phyloP scores from a whole-genome alignment of 148 eudicot species.

The Chenopodium formosanum region DNA sequence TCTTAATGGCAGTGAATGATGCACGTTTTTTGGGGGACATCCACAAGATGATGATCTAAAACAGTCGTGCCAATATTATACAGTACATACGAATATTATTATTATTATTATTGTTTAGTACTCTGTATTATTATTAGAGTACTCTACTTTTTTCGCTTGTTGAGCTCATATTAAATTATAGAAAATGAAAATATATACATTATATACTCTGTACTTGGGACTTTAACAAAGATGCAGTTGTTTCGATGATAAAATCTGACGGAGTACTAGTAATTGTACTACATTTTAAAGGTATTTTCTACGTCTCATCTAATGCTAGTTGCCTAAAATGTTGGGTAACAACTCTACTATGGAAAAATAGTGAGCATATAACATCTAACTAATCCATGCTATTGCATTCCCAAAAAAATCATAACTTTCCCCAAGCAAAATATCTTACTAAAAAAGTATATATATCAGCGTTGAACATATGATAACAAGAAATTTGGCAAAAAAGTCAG shows the following conservation, averaged over 20 bases:
- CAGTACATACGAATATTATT: neutral
- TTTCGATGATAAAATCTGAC: too few relatives aligned
- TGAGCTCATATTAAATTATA: too few relatives aligned
- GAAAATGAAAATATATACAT: too few relatives aligned
- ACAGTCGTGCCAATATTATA: neutral
- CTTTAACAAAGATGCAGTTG: too few relatives aligned
- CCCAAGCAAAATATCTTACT: neutral
- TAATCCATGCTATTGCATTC: neutral
- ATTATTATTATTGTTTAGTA: too few relatives aligned
- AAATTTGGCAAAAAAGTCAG: neutral
- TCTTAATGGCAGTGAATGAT: neutral
- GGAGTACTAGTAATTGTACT: too few relatives aligned
- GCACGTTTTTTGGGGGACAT: neutral
- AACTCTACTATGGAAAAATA: neutral
- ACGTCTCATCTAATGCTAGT: neutral
- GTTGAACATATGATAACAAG: neutral
- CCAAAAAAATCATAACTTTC: neutral
- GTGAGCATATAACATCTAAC: neutral
- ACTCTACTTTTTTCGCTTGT: too few relatives aligned
- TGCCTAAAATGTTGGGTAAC: neutral
- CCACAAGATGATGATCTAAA: neutral
- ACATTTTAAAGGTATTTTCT: too few relatives aligned
- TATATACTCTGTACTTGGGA: too few relatives aligned
- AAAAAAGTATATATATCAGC: neutral
- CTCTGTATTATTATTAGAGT: too few relatives aligned